Base-by-base conservation (phyloP, 2,329 filamentous ascomycete species). In the Phialophora tarda region DNA sequence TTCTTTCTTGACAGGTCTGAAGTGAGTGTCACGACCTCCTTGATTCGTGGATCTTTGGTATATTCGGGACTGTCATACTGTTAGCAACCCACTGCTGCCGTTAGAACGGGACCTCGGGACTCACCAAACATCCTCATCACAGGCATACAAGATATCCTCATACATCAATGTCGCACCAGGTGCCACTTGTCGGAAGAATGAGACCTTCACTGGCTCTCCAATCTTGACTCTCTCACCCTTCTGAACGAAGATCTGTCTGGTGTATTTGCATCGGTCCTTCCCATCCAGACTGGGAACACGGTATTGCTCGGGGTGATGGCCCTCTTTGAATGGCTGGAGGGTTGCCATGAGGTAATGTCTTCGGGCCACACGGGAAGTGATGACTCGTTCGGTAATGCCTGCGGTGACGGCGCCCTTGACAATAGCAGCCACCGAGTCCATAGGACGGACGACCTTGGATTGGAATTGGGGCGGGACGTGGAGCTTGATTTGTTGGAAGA, bases 11-110 rank as follows among this genome's bases (percentile, higher is more conserved):
- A 97, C 64, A 99, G 85, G 77, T 99, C 95, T 1, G 94, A 98
- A 1, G 95, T 98, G 59, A 99, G 88, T 1, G 95, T 99, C 71
- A 98, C 95, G 64, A 98, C 93, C 81, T 98, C 95, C 86, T 98
- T 98, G 86, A 98, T 98, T 97, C 95, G 92, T 73, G 95, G 94
- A 87, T 99, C 95, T 79, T 98, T 99, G 73, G 94, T 98, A 78
- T 99, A 99, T 79, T 98, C 95, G 0, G 95, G 95, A 56, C 71
- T 72, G 41, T n/a, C 17, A 57, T 4, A 12, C n/a, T n/a, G 59
- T 61, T 41, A 61, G 59, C 23, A 41, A 32, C 23, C 17, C 7
- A 44, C 14, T n/a, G 5, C 3, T 44, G 38, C 17, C 8, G 38
- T 44, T 7, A 8, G 17, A n/a, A n/a, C 6, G 5, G 17, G 38